Evolutionary conservation across 441 rosid genomes (phyloP).

Genomic region (Francoa sonchifolia): DNA sequence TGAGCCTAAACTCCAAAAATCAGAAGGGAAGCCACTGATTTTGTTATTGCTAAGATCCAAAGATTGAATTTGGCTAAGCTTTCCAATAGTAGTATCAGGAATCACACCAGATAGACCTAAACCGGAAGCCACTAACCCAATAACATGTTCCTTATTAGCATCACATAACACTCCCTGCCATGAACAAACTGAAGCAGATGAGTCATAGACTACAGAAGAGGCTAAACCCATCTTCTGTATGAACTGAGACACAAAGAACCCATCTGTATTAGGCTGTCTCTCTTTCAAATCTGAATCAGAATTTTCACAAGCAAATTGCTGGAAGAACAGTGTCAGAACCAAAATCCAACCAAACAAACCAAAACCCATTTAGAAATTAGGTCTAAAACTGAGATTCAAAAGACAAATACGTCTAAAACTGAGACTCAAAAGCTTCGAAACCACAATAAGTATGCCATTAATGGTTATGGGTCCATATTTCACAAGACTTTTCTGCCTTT

Average conservation of each 20-base stretch:
- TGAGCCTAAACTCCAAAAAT: slow-evolving; percentile 72
- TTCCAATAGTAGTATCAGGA: slow-evolving; percentile 79
- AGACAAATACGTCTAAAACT: slow-evolving; percentile 11
- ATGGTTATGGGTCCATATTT: slow-evolving; percentile 8
- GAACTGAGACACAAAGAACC: slow-evolving; percentile 57
- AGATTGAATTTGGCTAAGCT: slow-evolving; percentile 54
- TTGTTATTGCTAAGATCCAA: slow-evolving; percentile 79
- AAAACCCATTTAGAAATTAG: slow-evolving; percentile 38
- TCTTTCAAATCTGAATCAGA: slow-evolving; percentile 6
- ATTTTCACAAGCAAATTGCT: slow-evolving; percentile 30
- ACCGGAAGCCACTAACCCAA: slow-evolving; percentile 37
- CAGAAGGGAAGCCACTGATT: slow-evolving; percentile 69
- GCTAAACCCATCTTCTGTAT: slow-evolving; percentile 41
- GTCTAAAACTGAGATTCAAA: slow-evolving; percentile 6
- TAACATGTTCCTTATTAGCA: slow-evolving; percentile 33
- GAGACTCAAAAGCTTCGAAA: slow-evolving; percentile 15
- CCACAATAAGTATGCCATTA: background rate
- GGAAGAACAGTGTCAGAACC: slow-evolving; percentile 43
- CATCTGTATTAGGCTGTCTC: slow-evolving; percentile 74
- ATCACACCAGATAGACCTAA: slow-evolving; percentile 58
- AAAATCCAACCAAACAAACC: slow-evolving; percentile 35
- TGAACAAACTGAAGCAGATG: slow-evolving; percentile 54
- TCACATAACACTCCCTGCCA: slow-evolving; percentile 71
- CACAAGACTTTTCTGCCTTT: slow-evolving; percentile 2
- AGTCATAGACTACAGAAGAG: slow-evolving; percentile 29